These are phyloP conservation scores for Coemansia sp. DNA, from an alignment of 192 early-diverging fungal species.

Conservation along the genomic window DNA sequence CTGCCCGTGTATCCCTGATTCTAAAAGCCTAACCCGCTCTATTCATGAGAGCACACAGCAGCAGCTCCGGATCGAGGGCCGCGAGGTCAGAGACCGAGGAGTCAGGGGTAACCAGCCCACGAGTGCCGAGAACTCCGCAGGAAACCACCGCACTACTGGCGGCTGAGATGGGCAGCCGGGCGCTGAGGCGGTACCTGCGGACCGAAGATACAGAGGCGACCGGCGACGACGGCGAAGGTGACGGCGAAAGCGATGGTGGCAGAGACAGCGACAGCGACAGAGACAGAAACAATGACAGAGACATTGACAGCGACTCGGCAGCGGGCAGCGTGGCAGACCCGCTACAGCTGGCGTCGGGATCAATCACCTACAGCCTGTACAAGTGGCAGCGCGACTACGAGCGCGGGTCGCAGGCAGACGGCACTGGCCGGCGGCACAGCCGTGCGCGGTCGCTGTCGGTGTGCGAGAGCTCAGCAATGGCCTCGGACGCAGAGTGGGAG, in stretches of 20 bases:
- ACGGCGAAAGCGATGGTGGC: not conserved
- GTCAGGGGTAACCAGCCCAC: not conserved
- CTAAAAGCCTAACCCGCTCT: too few species aligned
- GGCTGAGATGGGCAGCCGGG: conserved; percentile 16
- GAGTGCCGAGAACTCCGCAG: not conserved
- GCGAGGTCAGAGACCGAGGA: too few species aligned
- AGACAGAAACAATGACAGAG: not conserved
- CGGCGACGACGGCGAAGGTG: conserved; percentile 1
- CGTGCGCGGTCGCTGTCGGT: conserved; percentile 16
- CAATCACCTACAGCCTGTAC: conserved; percentile 81
- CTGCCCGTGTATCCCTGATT: too few species aligned
- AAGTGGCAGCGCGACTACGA: conserved; percentile 65
- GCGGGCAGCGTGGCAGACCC: conserved; percentile 19
- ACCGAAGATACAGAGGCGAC: conserved; percentile 15
- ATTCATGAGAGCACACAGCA: too few species aligned
- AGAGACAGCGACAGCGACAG: not conserved
- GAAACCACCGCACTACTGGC: too few species aligned
- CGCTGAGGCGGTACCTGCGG: conserved; percentile 20
- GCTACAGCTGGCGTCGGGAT: conserved; percentile 59
- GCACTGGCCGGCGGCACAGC: conserved; percentile 1
- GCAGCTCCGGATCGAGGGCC: too few species aligned
- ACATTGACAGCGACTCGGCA: too few species aligned
- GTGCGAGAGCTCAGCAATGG: conserved; percentile 3
- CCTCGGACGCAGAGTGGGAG: conserved; percentile 43
- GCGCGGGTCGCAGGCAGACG: conserved; percentile 8